Evolutionary conservation across 345 rosid species (phyloP).

Genomic region (Salix caprea): DNA sequence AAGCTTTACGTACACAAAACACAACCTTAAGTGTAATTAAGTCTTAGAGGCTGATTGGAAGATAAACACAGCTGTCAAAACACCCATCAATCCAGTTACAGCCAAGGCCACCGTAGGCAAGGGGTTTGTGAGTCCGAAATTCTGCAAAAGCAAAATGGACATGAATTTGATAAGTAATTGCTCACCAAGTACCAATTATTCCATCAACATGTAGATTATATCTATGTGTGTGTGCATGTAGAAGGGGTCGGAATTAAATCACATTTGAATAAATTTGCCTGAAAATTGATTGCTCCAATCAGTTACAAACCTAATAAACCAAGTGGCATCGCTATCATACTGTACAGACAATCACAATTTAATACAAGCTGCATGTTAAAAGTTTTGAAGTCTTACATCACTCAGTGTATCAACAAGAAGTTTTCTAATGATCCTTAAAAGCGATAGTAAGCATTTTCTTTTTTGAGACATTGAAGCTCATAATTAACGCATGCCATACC

Average conservation of each 20-base stretch:
- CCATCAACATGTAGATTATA: not conserved
- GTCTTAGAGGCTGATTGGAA: slow-evolving; percentile 80
- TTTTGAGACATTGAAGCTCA: not conserved
- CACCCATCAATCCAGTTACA: slow-evolving; percentile 71
- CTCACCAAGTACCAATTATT: not conserved
- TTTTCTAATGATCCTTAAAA: not conserved
- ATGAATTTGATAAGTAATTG: not conserved
- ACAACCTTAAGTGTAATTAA: slow-evolving; percentile 24
- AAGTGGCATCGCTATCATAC: not conserved
- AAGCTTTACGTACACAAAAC: slow-evolving; percentile 18
- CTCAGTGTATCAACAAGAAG: not conserved
- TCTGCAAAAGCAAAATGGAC: slow-evolving; percentile 43
- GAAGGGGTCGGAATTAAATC: not conserved
- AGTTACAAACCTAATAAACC: not conserved
- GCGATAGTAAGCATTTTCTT: not conserved
- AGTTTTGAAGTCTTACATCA: not conserved
- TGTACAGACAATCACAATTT: not conserved
- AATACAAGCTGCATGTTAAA: not conserved
- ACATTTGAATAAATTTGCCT: not conserved
- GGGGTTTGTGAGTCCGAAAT: slow-evolving; percentile 74
- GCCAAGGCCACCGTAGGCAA: slow-evolving; percentile 85
- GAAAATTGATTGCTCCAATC: not conserved
- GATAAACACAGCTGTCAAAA: slow-evolving; percentile 74
- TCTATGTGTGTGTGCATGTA: not conserved
- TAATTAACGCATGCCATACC: slow-evolving; percentile 34